phyloP scores from a whole-genome alignment of 805 yeast species.

The Priceomyces haplophilus region DNA sequence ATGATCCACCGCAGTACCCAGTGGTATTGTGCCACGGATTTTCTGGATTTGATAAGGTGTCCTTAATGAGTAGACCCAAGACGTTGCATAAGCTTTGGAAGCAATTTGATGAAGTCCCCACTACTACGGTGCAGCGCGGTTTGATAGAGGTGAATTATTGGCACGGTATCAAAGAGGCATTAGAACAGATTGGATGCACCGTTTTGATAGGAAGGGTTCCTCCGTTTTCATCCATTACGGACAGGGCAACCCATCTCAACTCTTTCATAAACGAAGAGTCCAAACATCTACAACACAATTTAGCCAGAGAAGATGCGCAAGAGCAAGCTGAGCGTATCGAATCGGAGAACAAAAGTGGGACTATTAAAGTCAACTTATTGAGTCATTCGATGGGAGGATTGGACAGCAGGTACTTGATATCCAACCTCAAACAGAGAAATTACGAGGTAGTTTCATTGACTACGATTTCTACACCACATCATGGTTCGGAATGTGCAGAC shows the following conservation, averaged over 20 bases:
- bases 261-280: constrained; percentile 42
- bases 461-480: constrained; percentile 86
- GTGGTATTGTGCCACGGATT: constrained; percentile 84
- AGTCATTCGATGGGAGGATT: constrained; percentile 96
- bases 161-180: constrained; percentile 69
- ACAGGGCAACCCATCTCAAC: constrained; percentile 60
- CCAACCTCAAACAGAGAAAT: constrained; percentile 39
- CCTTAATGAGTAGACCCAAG: constrained; percentile 18
- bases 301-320: constrained; percentile 8
- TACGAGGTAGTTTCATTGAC: constrained; percentile 72
- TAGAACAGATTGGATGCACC: constrained; percentile 59
- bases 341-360: constrained; percentile 14
- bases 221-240: constrained; percentile 71
- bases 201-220: constrained; percentile 78
- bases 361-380: constrained; percentile 62
- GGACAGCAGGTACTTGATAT: constrained; percentile 74
- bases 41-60: constrained; percentile 67
- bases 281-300: constrained; percentile 12
- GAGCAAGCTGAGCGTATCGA: neutral
- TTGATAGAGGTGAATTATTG: constrained; percentile 64
- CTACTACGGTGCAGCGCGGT: constrained; percentile 16
- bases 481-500: constrained; percentile 82
- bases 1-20: constrained; percentile 64
- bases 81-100: neutral
- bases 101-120: constrained; percentile 6